Base-by-base conservation (phyloP, 352 stramenopile species). In the Globisporangium barbulae region DNA sequence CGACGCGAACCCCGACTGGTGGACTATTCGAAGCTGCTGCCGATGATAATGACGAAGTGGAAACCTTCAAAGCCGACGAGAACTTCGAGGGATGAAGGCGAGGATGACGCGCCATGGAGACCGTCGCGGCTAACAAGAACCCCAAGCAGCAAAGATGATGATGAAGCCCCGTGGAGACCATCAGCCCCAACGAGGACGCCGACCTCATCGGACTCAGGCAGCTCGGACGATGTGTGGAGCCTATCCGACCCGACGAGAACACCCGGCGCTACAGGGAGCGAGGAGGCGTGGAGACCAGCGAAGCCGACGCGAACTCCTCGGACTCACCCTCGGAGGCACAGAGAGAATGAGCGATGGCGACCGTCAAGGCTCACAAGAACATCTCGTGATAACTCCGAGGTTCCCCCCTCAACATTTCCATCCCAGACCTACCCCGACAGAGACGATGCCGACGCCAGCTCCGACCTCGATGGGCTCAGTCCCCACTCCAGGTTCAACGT, bases 221-320 rank as follows among this genome's bases (percentile, higher is more conserved):
- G 10, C 53, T 35, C n/a, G 15, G 30, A n/a, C 19, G 50, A 39
- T 17, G 22, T 31, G 37, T 59, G 53, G 53, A 39, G 15, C 2
- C 53, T 35, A 22, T 25, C 21, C 21, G 37, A 39, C 6, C 53
- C 37, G 1, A 60, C 53, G 21, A 48, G n/a, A 28, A 60, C 53
- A 7, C 53, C 53, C 0, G 4, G 37, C 37, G 28, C 22, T 3
- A 44, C 21, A 1, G 52, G 44, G 10, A 17, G 17, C 2, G 52
- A 37, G 2, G 15, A 33, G 2, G 2, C 0, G 3, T 44, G 31
- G 31, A 21, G 19, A 22, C 52, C 52, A 2, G 5, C 53, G 9
- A 37, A 33, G 17, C 53, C 53, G 13, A 60, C 53, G 13, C 53
- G 53, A 12, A 50, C 35, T 17, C 53, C 53, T 15, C 22, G 25